Evolutionary conservation across 2,329 filamentous ascomycete genomes (phyloP).

Genomic region (Colletotrichum sp.): DNA sequence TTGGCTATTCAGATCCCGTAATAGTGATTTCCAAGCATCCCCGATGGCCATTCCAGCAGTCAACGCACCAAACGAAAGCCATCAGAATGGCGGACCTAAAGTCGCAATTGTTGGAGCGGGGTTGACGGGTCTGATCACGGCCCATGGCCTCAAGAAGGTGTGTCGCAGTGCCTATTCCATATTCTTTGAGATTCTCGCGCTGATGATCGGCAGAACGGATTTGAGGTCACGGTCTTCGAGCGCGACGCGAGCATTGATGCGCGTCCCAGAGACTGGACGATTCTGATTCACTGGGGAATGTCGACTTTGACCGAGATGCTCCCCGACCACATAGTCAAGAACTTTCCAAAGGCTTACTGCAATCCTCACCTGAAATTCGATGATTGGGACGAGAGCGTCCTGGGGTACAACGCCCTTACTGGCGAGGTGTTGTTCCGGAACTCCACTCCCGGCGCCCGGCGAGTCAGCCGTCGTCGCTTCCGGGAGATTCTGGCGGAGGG

Average conservation of each 20-base stretch:
- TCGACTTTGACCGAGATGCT: conserved; percentile 37
- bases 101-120: conserved; percentile 42
- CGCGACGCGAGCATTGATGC: conserved; percentile 30
- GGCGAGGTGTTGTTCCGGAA: conserved; percentile 39
- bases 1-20: background rate
- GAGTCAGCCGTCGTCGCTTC: conserved; percentile 38
- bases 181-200: background rate
- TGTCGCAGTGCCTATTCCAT: background rate
- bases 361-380: conserved; percentile 38
- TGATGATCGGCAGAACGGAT: conserved; percentile 30
- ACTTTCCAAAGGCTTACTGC: conserved; percentile 34
- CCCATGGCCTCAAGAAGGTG: conserved; percentile 40
- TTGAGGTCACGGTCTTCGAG: conserved; percentile 37
- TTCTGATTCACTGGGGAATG: conserved; percentile 45
- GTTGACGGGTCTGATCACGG: conserved; percentile 40
- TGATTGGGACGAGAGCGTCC: conserved; percentile 33
- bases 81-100: conserved; percentile 13
- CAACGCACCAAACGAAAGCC: background rate
- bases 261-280: conserved; percentile 42
- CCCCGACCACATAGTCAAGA: conserved; percentile 32
- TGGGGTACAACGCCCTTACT: conserved; percentile 37
- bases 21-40: background rate
- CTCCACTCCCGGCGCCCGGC: conserved; percentile 34
- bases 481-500: conserved; percentile 34
- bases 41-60: background rate